phyloP scores from a whole-genome alignment of 2,329 filamentous ascomycete genomes.

The Diaporthe aspalathi region DNA sequence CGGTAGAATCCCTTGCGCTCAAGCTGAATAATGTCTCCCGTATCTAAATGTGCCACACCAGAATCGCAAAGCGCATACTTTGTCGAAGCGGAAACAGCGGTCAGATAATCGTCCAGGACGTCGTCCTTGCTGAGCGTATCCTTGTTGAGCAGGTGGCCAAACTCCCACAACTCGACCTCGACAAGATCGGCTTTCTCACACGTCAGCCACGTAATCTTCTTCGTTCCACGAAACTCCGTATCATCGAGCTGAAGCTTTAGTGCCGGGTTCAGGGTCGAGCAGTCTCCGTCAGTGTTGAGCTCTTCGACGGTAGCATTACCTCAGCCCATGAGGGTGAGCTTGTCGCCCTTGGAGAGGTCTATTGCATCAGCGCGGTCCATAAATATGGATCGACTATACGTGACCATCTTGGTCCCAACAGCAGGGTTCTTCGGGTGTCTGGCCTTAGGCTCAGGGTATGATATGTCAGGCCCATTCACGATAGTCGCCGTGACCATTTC shows the following conservation, averaged over 20 bases:
- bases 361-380: too few species aligned
- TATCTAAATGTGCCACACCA: conserved; percentile 81
- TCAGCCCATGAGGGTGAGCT: too few species aligned
- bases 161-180: conserved; percentile 88
- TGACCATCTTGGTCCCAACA: too few species aligned
- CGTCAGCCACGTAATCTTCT: conserved; percentile 96
- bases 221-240: conserved; percentile 93
- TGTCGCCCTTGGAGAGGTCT: too few species aligned
- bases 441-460: too few species aligned
- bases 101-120: conserved; percentile 84
- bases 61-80: conserved; percentile 82
- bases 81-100: conserved; percentile 77
- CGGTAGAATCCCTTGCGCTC: conserved; percentile 94
- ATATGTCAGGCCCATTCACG: too few species aligned
- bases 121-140: conserved; percentile 93
- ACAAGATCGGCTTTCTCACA: conserved; percentile 78
- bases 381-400: too few species aligned
- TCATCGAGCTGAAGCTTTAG: conserved; percentile 89
- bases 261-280: conserved; percentile 77
- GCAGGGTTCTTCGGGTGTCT: too few species aligned
- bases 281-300: too few species aligned
- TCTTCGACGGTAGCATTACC: too few species aligned
- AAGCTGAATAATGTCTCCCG: conserved; percentile 93
- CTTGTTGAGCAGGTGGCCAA: conserved; percentile 94
- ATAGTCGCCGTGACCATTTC: too few species aligned